Evolutionary conservation across 1,284 basidiomycete species (phyloP).

Genomic region (Ustilago tritici): DNA sequence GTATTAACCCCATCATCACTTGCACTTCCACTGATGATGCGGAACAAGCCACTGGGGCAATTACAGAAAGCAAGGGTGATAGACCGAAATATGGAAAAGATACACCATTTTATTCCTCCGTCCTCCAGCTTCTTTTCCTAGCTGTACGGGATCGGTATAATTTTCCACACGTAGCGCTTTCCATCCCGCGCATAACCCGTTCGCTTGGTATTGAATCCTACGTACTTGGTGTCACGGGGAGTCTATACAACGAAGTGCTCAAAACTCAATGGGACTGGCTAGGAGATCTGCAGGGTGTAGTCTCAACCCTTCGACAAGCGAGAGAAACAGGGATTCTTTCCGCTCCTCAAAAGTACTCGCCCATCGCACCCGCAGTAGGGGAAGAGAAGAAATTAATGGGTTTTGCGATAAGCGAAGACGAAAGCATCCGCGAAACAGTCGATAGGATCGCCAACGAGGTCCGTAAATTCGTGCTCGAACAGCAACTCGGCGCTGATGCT

Average conservation of each 20-base stretch:
- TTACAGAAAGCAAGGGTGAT: neutral
- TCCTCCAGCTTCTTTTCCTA: constrained; percentile 59
- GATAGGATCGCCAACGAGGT: constrained; percentile 49
- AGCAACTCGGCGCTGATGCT: constrained; percentile 8
- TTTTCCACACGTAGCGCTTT: constrained; percentile 53
- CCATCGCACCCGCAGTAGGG: neutral
- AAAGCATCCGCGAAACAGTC: constrained; percentile 47
- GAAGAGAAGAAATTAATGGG: neutral
- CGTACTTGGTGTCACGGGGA: constrained; percentile 62
- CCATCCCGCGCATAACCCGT: constrained; percentile 42
- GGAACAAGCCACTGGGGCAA: neutral
- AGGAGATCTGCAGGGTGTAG: constrained; percentile 46
- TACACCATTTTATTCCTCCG: constrained; percentile 61
- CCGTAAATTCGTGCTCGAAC: constrained; percentile 38
- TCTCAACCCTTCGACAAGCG: constrained; percentile 32
- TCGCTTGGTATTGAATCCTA: constrained; percentile 54
- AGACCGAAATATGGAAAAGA: constrained; percentile 46
- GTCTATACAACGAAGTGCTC: constrained; percentile 61
- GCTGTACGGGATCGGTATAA: constrained; percentile 58
- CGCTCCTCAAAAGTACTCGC: constrained; percentile 8
- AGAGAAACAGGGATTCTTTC: constrained; percentile 46
- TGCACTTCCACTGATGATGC: neutral
- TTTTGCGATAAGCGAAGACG: constrained; percentile 27
- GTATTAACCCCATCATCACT: constrained; percentile 5
- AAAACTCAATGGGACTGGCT: constrained; percentile 60